A percentile compares a stretch with the other conserved stretches of the same genome.
Evolutionary conservation across 148 eudicot genomes (phyloP).

Genomic region (Rhododendron ferrugineum): DNA sequence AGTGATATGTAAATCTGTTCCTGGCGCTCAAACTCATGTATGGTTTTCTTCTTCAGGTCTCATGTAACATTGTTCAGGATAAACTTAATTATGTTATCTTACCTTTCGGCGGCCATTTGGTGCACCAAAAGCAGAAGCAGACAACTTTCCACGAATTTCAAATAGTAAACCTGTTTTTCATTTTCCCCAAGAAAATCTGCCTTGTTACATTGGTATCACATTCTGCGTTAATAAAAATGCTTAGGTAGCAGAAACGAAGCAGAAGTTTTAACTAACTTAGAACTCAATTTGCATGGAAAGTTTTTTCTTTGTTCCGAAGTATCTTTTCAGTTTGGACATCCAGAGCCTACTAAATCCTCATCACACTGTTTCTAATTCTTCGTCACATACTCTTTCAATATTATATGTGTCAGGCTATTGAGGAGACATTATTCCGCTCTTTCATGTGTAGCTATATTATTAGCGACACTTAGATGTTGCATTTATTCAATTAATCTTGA

Average conservation of each 20-base stretch:
- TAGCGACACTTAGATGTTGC: not conserved
- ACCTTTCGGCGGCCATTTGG: not conserved
- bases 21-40: not conserved
- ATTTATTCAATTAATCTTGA: not conserved
- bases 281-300: not conserved
- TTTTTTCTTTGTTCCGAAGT: not conserved
- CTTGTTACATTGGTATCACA: no score
- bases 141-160: not conserved
- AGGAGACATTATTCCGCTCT: not conserved
- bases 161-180: no score
- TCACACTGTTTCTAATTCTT: not conserved
- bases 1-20: not conserved
- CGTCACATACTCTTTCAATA: not conserved
- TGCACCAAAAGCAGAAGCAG: constrained; percentile 2
- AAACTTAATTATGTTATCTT: constrained; percentile 13
- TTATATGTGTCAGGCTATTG: not conserved
- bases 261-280: not conserved
- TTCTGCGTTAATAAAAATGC: not conserved
- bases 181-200: no score
- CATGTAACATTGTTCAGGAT: constrained; percentile 73
- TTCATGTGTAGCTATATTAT: not conserved
- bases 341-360: not conserved
- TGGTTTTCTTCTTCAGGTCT: constrained; percentile 37
- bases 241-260: not conserved
- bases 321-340: not conserved